phyloP scores from a whole-genome alignment of 805 yeast genomes.

The Wickerhamiella alocasiicola region DNA sequence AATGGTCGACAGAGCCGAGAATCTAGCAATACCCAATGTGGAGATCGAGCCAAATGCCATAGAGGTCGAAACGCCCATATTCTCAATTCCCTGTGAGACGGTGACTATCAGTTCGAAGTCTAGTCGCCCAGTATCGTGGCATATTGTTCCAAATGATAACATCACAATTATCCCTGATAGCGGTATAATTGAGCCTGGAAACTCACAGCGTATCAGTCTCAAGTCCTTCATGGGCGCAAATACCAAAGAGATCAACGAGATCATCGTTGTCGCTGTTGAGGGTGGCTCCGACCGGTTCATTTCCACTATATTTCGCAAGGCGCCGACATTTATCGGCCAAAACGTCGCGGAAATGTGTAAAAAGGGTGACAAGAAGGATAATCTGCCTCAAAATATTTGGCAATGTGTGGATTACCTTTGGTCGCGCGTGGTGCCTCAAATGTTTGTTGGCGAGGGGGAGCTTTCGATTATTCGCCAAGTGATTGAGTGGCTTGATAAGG shows the following conservation, averaged over 20 bases:
- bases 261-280: slow-evolving; percentile 8
- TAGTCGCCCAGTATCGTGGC: slow-evolving; percentile 10
- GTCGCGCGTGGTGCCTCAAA: slow-evolving; percentile 18
- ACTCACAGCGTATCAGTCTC: slow-evolving; percentile 7
- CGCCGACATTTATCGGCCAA: slow-evolving; percentile 27
- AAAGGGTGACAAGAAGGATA: slow-evolving; percentile 8
- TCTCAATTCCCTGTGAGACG: slow-evolving; percentile 13
- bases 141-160: background rate
- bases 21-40: slow-evolving; percentile 33
- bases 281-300: slow-evolving; percentile 15
- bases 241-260: slow-evolving; percentile 5
- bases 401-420: slow-evolving; percentile 28
- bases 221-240: slow-evolving; percentile 7
- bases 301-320: slow-evolving; percentile 19
- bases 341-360: slow-evolving; percentile 20
- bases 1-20: slow-evolving; percentile 35
- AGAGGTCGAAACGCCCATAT: slow-evolving; percentile 21
- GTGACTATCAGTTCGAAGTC: background rate
- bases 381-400: slow-evolving; percentile 27
- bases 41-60: slow-evolving; percentile 30
- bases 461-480: slow-evolving; percentile 19
- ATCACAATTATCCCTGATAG: slow-evolving; percentile 8
- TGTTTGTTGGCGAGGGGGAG: slow-evolving; percentile 22
- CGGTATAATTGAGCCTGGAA: slow-evolving; percentile 8
- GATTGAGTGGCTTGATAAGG: slow-evolving; percentile 28